These are phyloP conservation scores for Tremellales sp. DNA, from an alignment of 1,284 basidiomycete species.

Conservation along the genomic window DNA sequence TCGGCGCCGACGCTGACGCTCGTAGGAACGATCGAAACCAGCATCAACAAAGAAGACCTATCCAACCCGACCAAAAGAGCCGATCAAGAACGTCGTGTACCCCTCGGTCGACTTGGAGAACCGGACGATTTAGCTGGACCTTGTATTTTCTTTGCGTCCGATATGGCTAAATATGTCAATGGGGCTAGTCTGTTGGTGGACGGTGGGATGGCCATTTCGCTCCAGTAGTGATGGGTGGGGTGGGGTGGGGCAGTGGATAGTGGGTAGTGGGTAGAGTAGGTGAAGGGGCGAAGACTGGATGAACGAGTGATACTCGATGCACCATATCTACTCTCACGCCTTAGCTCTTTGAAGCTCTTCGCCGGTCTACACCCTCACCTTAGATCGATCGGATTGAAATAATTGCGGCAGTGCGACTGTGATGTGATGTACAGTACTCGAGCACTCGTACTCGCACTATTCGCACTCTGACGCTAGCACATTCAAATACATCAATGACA, in stretches of 20 bases:
- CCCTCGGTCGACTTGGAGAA: slow-evolving; percentile 65
- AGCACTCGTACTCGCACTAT: too few species aligned
- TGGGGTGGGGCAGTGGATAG: neutral
- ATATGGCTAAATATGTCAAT: slow-evolving; percentile 62
- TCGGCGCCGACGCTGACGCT: too few species aligned
- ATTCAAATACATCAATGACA: too few species aligned
- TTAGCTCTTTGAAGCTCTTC: too few species aligned
- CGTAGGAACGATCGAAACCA: slow-evolving; percentile 69
- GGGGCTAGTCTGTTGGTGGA: slow-evolving; percentile 60
- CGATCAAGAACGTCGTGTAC: slow-evolving; percentile 64
- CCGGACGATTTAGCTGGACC: slow-evolving; percentile 74
- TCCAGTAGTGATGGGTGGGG: slow-evolving; percentile 54
- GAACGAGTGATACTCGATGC: too few species aligned
- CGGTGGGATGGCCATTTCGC: slow-evolving; percentile 71
- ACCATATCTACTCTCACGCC: too few species aligned
- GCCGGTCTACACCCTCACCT: too few species aligned
- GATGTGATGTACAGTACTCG: too few species aligned
- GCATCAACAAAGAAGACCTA: slow-evolving; percentile 73
- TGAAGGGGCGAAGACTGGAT: too few species aligned
- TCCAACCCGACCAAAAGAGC: slow-evolving; percentile 59
- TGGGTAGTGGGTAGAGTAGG: neutral
- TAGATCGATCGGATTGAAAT: too few species aligned
- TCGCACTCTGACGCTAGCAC: too few species aligned
- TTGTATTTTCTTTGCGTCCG: slow-evolving; percentile 69
- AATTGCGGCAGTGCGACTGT: too few species aligned